Evolutionary conservation across 2,329 filamentous ascomycete species (phyloP), one percentile per base, ranked within the genome.

Genomic region (Aspergillus brasiliensis): DNA sequence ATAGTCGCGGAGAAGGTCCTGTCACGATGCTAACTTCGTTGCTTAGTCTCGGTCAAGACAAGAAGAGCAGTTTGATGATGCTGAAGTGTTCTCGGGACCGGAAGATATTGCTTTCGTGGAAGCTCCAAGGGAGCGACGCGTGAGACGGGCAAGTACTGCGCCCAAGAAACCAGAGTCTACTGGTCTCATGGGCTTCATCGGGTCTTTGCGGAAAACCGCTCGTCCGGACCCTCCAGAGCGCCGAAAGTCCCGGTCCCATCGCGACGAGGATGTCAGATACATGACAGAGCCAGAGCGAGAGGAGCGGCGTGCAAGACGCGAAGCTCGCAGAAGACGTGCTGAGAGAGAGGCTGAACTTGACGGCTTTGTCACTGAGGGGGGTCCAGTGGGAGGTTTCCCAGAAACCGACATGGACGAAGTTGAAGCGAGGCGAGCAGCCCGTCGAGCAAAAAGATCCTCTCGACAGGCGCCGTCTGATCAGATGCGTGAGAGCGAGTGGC

Each of bases 151-250:
- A 38, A 85, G 83, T 65, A 88, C 88, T 3, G 84, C 78, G 56
- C 81, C 86, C 3, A 88, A 85, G 71, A 89, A 87, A 69, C 75
- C 86, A 55, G 82, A 82, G 58, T 66, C 67, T 57, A 77, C 80
- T 58, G 83, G 84, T 21, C 74, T 88, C 15, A 84, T 86, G 77
- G 83, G 84, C n/a, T 79, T 92, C 5, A 87, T 92, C 65, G 86
- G 86, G 8, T 77, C 76, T 2, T 59, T 78, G 25, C 69, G 75
- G 25, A 76, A 74, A 55, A 67, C 65, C 27, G 61, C 70, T 2
- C 68, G 70, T 7, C 67, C 72, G 4, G 76, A 77, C 15, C 62
- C 69, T 44, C 70, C 74, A 19, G 74, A 78, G 34, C 71, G 74
- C 27, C 70, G 69, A 10, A 77, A 74, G 55, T 75, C 76, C 28